phyloP scores from a whole-genome alignment of 345 rosid genomes.

The Eucalyptus microcorys region DNA sequence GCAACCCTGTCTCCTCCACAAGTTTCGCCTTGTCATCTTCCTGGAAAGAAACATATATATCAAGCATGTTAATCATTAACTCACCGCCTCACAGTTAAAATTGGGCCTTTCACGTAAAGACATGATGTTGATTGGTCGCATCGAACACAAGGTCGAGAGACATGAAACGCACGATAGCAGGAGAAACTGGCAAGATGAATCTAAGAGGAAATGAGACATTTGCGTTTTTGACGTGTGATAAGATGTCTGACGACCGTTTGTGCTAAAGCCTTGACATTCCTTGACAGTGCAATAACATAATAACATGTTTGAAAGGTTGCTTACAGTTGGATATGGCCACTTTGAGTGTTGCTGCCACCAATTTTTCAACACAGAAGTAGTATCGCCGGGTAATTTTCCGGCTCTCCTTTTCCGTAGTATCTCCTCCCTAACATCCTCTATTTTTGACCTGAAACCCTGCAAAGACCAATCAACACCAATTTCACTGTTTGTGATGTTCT shows the following conservation, averaged over 20 bases:
- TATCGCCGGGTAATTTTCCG: constrained; percentile 95
- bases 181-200: not conserved
- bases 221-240: not conserved
- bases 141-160: not conserved
- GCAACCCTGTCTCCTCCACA: constrained; percentile 97
- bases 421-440: constrained; percentile 97
- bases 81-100: not conserved
- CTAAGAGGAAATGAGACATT: not conserved
- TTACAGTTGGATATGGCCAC: constrained; percentile 99
- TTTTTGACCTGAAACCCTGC: constrained; percentile 90
- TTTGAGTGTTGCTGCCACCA: constrained; percentile 99
- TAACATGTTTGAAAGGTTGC: not conserved
- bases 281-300: not conserved
- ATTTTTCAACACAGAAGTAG: constrained; percentile 78
- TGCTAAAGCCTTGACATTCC: not conserved
- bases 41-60: constrained; percentile 9
- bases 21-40: constrained; percentile 98
- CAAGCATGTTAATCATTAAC: not conserved
- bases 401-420: constrained; percentile 93
- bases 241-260: not conserved
- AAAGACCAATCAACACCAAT: not conserved
- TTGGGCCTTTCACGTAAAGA: not conserved
- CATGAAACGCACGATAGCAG: not conserved
- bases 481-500: not conserved
- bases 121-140: not conserved